Evolutionary conservation across 1,139 yeast genomes (phyloP).

Genomic region (Yamadazyma jaroonii): DNA sequence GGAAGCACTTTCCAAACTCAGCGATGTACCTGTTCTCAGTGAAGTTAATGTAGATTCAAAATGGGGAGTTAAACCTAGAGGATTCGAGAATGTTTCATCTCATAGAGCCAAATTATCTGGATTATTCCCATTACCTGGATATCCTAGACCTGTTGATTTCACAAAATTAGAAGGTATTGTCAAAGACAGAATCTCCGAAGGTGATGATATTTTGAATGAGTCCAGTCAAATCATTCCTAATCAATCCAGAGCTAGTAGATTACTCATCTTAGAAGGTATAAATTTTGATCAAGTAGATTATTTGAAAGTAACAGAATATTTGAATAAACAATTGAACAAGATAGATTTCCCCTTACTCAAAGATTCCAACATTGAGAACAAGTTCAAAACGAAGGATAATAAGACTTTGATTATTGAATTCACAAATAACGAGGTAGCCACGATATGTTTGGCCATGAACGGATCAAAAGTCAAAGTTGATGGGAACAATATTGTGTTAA

Average conservation of each 20-base stretch:
- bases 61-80: slow-evolving; percentile 78
- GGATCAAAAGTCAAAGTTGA: slow-evolving; percentile 25
- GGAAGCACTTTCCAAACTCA: slow-evolving; percentile 20
- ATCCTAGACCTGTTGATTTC: slow-evolving; percentile 55
- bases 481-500: slow-evolving; percentile 21
- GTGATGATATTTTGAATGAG: slow-evolving; percentile 37
- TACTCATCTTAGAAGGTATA: slow-evolving; percentile 47
- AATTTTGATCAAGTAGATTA: slow-evolving; percentile 41
- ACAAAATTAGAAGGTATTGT: slow-evolving; percentile 52
- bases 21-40: slow-evolving; percentile 23
- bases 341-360: slow-evolving; percentile 23
- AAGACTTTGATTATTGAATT: slow-evolving; percentile 50
- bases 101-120: slow-evolving; percentile 83
- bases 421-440: slow-evolving; percentile 54
- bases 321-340: slow-evolving; percentile 39
- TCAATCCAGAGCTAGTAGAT: slow-evolving; percentile 49
- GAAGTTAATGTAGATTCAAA: slow-evolving; percentile 45
- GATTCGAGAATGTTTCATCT: slow-evolving; percentile 74
- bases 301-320: slow-evolving; percentile 39
- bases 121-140: slow-evolving; percentile 74
- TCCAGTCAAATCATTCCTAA: slow-evolving; percentile 48
- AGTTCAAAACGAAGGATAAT: slow-evolving; percentile 35
- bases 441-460: slow-evolving; percentile 51
- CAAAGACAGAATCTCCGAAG: slow-evolving; percentile 37
- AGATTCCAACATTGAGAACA: slow-evolving; percentile 32